These are phyloP conservation scores for Haemoproteus tartakovskyi DNA, from an alignment of 169 alveolate genomes.

Conservation along the genomic window DNA sequence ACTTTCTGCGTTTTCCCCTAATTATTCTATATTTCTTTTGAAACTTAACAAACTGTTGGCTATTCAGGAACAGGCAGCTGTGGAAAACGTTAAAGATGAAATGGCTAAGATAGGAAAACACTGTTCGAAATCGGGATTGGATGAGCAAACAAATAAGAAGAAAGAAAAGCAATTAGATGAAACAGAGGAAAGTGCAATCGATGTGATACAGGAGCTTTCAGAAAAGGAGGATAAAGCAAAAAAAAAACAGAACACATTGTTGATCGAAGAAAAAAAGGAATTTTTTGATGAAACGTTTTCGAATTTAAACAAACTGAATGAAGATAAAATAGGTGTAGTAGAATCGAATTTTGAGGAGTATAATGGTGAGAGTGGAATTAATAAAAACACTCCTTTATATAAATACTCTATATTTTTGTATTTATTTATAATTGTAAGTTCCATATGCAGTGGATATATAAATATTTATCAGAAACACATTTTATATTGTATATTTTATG, in stretches of 20 bases:
- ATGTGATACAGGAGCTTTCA: background rate
- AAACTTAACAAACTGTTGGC: too few species aligned
- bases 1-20: too few species aligned
- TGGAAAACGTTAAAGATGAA: too few species aligned
- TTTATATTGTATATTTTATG: conserved; percentile 37
- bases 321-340: background rate
- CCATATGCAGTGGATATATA: conserved; percentile 46
- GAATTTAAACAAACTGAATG: too few species aligned
- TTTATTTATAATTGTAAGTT: conserved; percentile 17
- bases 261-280: too few species aligned
- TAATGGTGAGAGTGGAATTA: background rate
- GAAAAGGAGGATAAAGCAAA: background rate
- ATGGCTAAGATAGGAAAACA: too few species aligned
- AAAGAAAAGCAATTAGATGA: background rate
- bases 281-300: too few species aligned
- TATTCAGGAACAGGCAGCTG: too few species aligned
- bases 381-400: background rate
- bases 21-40: too few species aligned
- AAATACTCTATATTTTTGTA: background rate
- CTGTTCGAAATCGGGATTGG: background rate
- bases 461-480: conserved; percentile 42
- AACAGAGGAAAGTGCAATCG: too few species aligned
- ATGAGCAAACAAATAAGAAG: background rate
- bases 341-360: background rate
- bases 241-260: background rate